A percentile compares a stretch with the other conserved stretches of the same genome.
phyloP scores from a whole-genome alignment of 108 stramenopile genomes.

The Seminavis robusta region DNA sequence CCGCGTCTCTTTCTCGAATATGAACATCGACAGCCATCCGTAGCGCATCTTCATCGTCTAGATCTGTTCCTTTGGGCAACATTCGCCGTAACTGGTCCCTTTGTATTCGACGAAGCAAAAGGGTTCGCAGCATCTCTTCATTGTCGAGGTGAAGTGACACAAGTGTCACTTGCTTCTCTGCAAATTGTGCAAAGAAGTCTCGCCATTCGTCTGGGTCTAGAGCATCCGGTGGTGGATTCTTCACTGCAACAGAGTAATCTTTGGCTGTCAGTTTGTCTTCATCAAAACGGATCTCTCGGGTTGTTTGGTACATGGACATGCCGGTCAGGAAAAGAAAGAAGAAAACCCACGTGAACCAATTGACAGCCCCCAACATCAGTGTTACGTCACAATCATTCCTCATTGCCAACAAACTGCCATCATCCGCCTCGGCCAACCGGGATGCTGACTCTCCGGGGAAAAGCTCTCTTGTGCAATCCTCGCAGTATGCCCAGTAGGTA shows the following conservation, averaged over 20 bases:
- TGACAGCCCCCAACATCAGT: conserved; percentile 44
- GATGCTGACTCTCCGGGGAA: not conserved
- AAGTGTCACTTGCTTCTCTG: conserved; percentile 52
- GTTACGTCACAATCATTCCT: conserved; percentile 66
- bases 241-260: conserved; percentile 73
- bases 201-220: conserved; percentile 74
- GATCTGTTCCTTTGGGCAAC: conserved; percentile 32
- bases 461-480: not conserved
- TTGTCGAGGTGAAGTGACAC: conserved; percentile 78
- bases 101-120: conserved; percentile 39
- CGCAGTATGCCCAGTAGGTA: not conserved
- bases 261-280: conserved; percentile 55
- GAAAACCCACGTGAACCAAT: conserved; percentile 56
- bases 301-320: conserved; percentile 45
- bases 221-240: conserved; percentile 74
- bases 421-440: not conserved
- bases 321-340: conserved; percentile 37
- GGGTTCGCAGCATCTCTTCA: conserved; percentile 35
- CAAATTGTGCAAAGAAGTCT: conserved; percentile 63
- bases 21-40: conserved; percentile 18
- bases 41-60: conserved; percentile 47
- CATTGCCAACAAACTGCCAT: conserved; percentile 25
- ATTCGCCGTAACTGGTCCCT: conserved; percentile 28
- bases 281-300: conserved; percentile 64
- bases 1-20: conserved; percentile 16